phyloP scores from a whole-genome alignment of 441 rosid genomes.

The Euphorbia schlechtendalii region DNA sequence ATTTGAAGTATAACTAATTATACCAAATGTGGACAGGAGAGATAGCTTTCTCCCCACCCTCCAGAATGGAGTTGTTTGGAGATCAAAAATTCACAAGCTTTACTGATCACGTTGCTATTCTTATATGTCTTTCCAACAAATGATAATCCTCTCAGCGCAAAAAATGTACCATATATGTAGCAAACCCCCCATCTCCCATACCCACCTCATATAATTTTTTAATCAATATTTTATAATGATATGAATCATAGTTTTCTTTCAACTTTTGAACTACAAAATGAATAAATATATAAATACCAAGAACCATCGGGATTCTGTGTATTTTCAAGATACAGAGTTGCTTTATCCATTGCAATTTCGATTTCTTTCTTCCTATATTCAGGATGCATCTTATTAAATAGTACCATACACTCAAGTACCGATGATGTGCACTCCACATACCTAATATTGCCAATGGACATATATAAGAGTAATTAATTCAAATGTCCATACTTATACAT shows the following conservation, averaged over 20 bases:
- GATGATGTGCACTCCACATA: conserved; percentile 51
- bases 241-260: not conserved
- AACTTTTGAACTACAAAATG: not conserved
- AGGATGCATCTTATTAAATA: conserved; percentile 44
- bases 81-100: conserved; percentile 49
- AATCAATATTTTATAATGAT: not conserved
- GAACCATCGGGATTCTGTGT: conserved; percentile 47
- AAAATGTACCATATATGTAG: conserved; percentile 49
- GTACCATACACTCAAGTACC: conserved; percentile 32
- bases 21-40: conserved; percentile 42
- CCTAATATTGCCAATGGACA: not conserved
- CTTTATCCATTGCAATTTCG: conserved; percentile 31
- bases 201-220: not conserved
- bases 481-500: too few relatives aligned
- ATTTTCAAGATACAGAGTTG: conserved; percentile 30
- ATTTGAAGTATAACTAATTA: too few relatives aligned
- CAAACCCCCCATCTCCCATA: conserved; percentile 65
- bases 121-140: conserved; percentile 44
- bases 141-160: conserved; percentile 42
- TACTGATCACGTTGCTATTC: conserved; percentile 35
- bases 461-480: too few relatives aligned
- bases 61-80: conserved; percentile 36
- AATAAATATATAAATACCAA: conserved; percentile 25
- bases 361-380: conserved; percentile 43
- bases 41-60: conserved; percentile 70